Evolutionary conservation across 2,329 filamentous ascomycete species (phyloP).

Genomic region (Stachybotrys elegans): DNA sequence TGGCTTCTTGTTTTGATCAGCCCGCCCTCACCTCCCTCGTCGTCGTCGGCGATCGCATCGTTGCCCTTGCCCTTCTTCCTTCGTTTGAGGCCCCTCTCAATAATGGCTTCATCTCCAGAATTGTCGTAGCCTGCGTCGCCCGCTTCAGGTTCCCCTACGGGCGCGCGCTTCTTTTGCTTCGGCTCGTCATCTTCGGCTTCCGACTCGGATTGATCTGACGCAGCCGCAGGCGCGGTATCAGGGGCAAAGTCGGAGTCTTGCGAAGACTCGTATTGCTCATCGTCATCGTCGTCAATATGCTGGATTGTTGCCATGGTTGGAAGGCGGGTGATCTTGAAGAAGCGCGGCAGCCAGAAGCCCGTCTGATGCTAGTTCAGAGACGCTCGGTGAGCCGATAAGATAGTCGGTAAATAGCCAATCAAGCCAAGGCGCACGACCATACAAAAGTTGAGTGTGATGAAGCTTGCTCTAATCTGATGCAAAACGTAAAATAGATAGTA

Average conservation of each 20-base stretch:
- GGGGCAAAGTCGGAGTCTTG: slow-evolving; percentile 71
- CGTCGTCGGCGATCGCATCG: slow-evolving; percentile 36
- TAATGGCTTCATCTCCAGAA: slow-evolving; percentile 68
- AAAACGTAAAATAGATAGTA: too few species aligned
- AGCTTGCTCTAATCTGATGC: too few species aligned
- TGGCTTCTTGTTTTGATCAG: slow-evolving; percentile 70
- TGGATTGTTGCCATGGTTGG: too few species aligned
- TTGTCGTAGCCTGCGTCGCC: slow-evolving; percentile 54
- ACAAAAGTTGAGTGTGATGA: too few species aligned
- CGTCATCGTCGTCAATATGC: slow-evolving; percentile 40
- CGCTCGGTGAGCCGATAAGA: slow-evolving; percentile 7
- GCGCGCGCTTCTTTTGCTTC: slow-evolving; percentile 17
- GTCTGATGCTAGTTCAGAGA: neutral
- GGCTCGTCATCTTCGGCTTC: slow-evolving; percentile 30
- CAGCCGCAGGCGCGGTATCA: slow-evolving; percentile 44
- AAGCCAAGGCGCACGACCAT: too few species aligned
- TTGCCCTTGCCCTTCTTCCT: slow-evolving; percentile 39
- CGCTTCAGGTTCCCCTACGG: slow-evolving; percentile 13
- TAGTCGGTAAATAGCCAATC: slow-evolving; percentile 14
- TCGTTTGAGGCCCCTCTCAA: slow-evolving; percentile 55
- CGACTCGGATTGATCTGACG: slow-evolving; percentile 46
- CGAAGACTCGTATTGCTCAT: slow-evolving; percentile 61
- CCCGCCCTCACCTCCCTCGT: slow-evolving; percentile 54
- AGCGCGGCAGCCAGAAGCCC: neutral
- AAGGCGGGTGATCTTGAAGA: slow-evolving; percentile 1